Evolutionary conservation across 1,284 basidiomycete genomes (phyloP).

Genomic region (Sporisorium iseilematis-ciliati): DNA sequence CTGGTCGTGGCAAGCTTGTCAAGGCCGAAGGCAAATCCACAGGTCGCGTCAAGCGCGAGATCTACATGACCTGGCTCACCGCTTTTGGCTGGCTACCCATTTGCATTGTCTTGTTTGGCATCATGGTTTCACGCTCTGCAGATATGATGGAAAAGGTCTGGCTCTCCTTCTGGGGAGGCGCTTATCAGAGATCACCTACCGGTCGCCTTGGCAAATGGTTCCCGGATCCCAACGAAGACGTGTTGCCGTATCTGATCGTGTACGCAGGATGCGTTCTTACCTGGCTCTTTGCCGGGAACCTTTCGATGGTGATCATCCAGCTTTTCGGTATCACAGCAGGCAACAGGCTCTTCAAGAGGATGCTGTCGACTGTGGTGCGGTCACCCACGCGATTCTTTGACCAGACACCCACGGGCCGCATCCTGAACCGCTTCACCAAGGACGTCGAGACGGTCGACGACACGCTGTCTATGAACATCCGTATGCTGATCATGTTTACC

Average conservation of each 20-base stretch:
- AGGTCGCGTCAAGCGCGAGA: constrained; percentile 81
- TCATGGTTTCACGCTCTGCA: constrained; percentile 21
- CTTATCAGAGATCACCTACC: constrained; percentile 10
- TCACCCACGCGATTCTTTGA: constrained; percentile 63
- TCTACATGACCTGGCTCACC: constrained; percentile 81
- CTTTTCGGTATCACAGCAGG: constrained; percentile 36
- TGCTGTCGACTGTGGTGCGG: constrained; percentile 55
- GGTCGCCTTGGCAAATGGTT: neutral
- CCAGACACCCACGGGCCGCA: constrained; percentile 70
- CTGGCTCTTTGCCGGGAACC: constrained; percentile 1
- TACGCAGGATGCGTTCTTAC: constrained; percentile 13
- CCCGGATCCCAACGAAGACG: constrained; percentile 23
- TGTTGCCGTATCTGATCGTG: constrained; percentile 24
- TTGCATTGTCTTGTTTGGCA: constrained; percentile 22
- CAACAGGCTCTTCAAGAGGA: constrained; percentile 45
- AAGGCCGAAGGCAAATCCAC: constrained; percentile 79
- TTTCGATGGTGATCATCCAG: constrained; percentile 9
- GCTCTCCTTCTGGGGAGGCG: constrained; percentile 45
- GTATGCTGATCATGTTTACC: constrained; percentile 23
- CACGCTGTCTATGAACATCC: constrained; percentile 62
- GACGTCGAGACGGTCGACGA: constrained; percentile 73
- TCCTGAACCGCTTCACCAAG: constrained; percentile 73
- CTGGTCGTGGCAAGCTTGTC: constrained; percentile 73
- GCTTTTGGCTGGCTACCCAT: constrained; percentile 65
- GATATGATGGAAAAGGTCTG: constrained; percentile 43